A percentile compares a stretch with the other conserved stretches of the same genome.
Evolutionary conservation across 768 basidiomycete species (phyloP).

Genomic region (Cubamyces lactineus): DNA sequence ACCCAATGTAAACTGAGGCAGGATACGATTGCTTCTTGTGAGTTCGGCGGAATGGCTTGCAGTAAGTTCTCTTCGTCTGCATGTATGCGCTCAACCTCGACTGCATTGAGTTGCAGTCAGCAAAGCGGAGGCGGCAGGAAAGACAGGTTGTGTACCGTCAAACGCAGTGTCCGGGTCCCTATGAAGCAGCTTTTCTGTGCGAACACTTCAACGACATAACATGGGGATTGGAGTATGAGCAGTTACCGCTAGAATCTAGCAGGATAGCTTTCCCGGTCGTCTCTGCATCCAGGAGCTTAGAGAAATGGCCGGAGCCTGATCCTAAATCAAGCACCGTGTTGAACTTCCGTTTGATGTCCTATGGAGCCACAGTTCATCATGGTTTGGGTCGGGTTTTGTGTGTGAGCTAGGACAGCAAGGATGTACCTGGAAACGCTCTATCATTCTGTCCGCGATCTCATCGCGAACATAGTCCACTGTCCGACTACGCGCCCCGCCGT

Average conservation of each 20-base stretch:
- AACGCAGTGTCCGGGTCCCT: slow-evolving; percentile 82
- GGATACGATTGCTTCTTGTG: slow-evolving; percentile 91
- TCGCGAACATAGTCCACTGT: slow-evolving; percentile 91
- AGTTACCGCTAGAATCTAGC: slow-evolving; percentile 82
- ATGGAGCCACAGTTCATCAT: slow-evolving; percentile 2
- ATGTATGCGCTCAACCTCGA: slow-evolving; percentile 74
- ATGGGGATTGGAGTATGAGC: no score
- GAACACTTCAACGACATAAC: neutral
- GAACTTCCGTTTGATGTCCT: slow-evolving; percentile 94
- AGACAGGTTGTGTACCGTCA: slow-evolving; percentile 57
- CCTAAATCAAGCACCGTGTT: slow-evolving; percentile 82
- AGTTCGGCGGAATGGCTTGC: slow-evolving; percentile 61
- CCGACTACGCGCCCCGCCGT: slow-evolving; percentile 63
- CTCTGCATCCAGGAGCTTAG: slow-evolving; percentile 73
- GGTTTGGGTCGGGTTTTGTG: neutral
- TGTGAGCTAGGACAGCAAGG: no score
- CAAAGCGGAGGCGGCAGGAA: slow-evolving; percentile 3
- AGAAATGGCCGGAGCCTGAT: slow-evolving; percentile 90
- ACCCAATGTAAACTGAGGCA: slow-evolving; percentile 96
- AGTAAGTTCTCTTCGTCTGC: slow-evolving; percentile 86
- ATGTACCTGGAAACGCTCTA: slow-evolving; percentile 83
- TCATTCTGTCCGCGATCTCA: slow-evolving; percentile 88
- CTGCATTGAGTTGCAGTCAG: slow-evolving; percentile 43
- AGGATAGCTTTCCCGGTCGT: slow-evolving; percentile 76
- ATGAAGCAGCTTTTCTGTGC: slow-evolving; percentile 66